Base-by-base conservation (phyloP, 768 basidiomycete genomes). In the Kockovaella imperatae region DNA sequence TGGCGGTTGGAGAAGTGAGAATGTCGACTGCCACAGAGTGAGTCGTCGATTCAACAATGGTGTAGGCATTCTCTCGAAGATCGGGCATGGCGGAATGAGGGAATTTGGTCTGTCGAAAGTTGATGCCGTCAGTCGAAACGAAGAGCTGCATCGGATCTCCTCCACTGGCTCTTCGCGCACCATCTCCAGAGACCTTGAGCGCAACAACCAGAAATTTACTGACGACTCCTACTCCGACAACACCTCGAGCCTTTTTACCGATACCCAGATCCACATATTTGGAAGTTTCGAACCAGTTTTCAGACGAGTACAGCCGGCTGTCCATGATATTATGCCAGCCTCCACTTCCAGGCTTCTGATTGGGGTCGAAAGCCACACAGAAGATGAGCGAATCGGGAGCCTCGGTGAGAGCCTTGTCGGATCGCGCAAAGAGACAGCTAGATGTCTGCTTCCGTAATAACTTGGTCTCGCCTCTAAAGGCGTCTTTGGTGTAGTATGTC, bases 1-100 rank as follows among this genome's bases (percentile, higher is more conserved):
- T 69, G 47, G 73, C 73, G 3, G 73, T 68, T 5, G 75, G 69
- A 50, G 77, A 75, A 7, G 86, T 77, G 42, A 93, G 80, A 38
- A 97, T 91, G 64, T 99, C 95, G 31, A 99, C 86, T 3, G 84
- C 87, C 21, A 99, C 78, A 5, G 91, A 96, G 67, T 96, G 89
- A 0, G 83, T 82, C 7, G 88, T 91, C 3, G 83, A 85, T 71
- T 97, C 90, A 50, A 99, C 84, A 59, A 99, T 82, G 8, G 95
- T 99, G 68, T 99, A 96, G 5, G 87, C 86, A 65, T 26, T 46
- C 32, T 31, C 36, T 15, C 11, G 18, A 28, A 42, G 20, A 23
- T 32, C 20, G 13, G 69, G 69, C 42, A 67, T 50, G 13, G 64
- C 68, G 13, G 67, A 64, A 39, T 95, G 95, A 2, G 95, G 95